Conservation (phyloP, 495 filamentous ascomycete genomes). For the Podospora pseudoanserina region DNA sequence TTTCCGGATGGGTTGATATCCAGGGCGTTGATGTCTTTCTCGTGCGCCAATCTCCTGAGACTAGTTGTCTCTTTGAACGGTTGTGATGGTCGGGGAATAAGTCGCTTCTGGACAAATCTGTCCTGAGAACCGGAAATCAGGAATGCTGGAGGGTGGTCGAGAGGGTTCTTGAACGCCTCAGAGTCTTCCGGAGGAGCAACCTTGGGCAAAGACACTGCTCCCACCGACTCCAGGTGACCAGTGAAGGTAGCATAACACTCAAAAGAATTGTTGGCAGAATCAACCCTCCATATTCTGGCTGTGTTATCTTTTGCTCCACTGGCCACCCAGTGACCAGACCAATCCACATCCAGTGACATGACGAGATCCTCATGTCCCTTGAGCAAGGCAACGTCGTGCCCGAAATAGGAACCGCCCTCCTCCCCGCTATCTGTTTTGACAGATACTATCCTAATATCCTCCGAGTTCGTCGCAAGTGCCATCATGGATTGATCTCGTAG, state of each 20-base stretch:
- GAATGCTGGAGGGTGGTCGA: slow-evolving; percentile 76
- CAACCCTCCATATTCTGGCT: slow-evolving; percentile 84
- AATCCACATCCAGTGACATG: slow-evolving; percentile 90
- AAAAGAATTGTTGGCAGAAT: slow-evolving; percentile 70
- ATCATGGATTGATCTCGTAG: slow-evolving; percentile 73
- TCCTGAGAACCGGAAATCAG: slow-evolving; percentile 91
- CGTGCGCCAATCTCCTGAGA: slow-evolving; percentile 90
- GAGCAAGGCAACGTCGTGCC: slow-evolving; percentile 78
- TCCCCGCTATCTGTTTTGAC: slow-evolving; percentile 29
- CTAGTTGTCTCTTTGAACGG: slow-evolving; percentile 47
- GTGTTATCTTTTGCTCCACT: slow-evolving; percentile 96
- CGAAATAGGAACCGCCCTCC: slow-evolving; percentile 62
- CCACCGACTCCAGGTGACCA: slow-evolving; percentile 91
- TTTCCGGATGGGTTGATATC: slow-evolving; percentile 65
- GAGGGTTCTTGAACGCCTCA: slow-evolving; percentile 59
- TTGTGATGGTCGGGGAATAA: slow-evolving; percentile 52
- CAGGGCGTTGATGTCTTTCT: slow-evolving; percentile 97
- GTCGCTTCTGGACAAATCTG: slow-evolving; percentile 88
- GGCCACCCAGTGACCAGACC: slow-evolving; percentile 94
- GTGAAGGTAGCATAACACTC: slow-evolving; percentile 75
- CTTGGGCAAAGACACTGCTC: slow-evolving; percentile 82
- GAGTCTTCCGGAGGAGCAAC: slow-evolving; percentile 60
- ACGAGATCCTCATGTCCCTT: slow-evolving; percentile 93
- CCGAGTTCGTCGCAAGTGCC: slow-evolving; percentile 90
- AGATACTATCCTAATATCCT: slow-evolving; percentile 84